phyloP scores from a whole-genome alignment of 768 basidiomycete genomes.

The Collybiopsis confluens region DNA sequence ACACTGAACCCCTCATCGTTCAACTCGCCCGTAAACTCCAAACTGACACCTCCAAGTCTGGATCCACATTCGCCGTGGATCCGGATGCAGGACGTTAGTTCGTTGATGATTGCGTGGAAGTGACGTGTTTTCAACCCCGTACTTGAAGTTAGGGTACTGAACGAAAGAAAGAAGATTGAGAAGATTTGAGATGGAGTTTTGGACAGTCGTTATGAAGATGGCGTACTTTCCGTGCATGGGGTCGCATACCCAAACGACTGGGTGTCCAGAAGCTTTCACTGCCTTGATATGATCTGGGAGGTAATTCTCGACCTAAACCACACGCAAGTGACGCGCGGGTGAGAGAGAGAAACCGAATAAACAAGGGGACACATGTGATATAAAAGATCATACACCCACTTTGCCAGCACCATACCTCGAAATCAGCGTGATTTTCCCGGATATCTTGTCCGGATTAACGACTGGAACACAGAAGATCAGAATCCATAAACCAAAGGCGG shows the following conservation, averaged over 20 bases:
- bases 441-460: slow-evolving; percentile 81
- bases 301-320: slow-evolving; percentile 71
- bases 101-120: slow-evolving; percentile 84
- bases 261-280: slow-evolving; percentile 77
- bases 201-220: neutral
- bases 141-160: slow-evolving; percentile 77
- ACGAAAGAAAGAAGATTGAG: neutral
- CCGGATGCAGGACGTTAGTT: slow-evolving; percentile 75
- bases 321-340: no score
- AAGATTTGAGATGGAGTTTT: neutral
- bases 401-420: slow-evolving; percentile 90
- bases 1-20: slow-evolving; percentile 91
- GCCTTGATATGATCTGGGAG: slow-evolving; percentile 78
- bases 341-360: neutral
- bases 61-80: slow-evolving; percentile 78
- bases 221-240: slow-evolving; percentile 98
- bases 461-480: slow-evolving; percentile 37
- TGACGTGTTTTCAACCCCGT: slow-evolving; percentile 86
- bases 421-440: slow-evolving; percentile 84
- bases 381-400: slow-evolving; percentile 32
- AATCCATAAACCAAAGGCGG: neutral
- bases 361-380: neutral
- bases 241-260: slow-evolving; percentile 93
- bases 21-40: slow-evolving; percentile 91
- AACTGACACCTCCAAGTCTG: slow-evolving; percentile 75